Evolutionary conservation across 164 flowering plant species (phyloP).

Genomic region (Echeveria elegans): DNA sequence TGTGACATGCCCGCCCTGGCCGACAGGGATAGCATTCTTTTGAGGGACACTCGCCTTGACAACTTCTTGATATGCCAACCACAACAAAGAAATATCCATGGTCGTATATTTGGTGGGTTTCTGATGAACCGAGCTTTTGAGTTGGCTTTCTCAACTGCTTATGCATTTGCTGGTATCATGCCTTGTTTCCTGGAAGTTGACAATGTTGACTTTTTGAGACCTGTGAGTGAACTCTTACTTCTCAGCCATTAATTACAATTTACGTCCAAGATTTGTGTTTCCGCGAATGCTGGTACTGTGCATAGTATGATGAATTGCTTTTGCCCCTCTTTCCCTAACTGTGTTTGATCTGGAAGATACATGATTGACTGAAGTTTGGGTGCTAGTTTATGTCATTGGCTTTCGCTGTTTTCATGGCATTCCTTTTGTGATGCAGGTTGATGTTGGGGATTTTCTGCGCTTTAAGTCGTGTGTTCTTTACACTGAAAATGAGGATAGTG

Average conservation of each 20-base stretch:
- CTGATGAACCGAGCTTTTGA: conserved; percentile 91
- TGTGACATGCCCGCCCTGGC: conserved; percentile 97
- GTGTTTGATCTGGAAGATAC: background rate
- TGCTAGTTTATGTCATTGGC: too few relatives aligned
- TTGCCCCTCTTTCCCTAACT: background rate
- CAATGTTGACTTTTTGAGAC: conserved; percentile 88
- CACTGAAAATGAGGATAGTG: conserved; percentile 63
- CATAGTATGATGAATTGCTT: background rate
- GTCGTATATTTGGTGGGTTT: conserved; percentile 93
- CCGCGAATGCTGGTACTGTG: too few relatives aligned
- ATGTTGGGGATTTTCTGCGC: conserved; percentile 90
- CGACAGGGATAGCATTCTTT: conserved; percentile 85
- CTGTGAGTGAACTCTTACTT: conserved; percentile 45
- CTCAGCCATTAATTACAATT: background rate
- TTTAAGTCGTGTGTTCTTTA: conserved; percentile 81
- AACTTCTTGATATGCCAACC: conserved; percentile 93
- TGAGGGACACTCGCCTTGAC: conserved; percentile 73
- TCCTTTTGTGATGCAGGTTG: conserved; percentile 50
- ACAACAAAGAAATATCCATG: conserved; percentile 92
- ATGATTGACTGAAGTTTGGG: background rate
- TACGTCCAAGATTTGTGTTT: background rate
- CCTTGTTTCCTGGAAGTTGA: conserved; percentile 91
- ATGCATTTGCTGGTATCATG: conserved; percentile 75
- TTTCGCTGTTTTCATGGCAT: too few relatives aligned
- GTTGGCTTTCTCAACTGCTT: conserved; percentile 90